Percentiles rank a stretch among this genome's conserved stretches.
These are phyloP conservation scores for Hypoxylon sp. DNA, from an alignment of 2,329 filamentous ascomycete species.

Conservation along the genomic window DNA sequence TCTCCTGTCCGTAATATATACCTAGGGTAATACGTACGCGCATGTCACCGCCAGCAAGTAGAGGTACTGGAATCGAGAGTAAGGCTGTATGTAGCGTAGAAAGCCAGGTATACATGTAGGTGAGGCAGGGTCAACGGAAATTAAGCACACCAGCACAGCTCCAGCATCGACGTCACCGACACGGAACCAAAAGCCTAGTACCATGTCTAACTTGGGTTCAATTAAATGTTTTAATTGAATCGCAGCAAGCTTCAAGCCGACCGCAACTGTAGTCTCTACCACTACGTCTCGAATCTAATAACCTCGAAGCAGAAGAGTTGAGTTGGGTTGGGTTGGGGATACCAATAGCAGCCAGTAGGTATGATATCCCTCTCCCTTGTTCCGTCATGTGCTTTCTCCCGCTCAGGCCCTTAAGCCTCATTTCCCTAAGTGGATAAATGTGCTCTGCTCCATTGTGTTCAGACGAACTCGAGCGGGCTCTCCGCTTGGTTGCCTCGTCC, in stretches of 20 bases:
- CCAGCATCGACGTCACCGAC: neutral
- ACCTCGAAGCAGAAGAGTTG: slow-evolving; percentile 2
- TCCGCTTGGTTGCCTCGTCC: slow-evolving; percentile 9
- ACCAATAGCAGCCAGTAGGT: too few relatives aligned
- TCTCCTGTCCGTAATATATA: neutral
- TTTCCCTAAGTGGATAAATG: slow-evolving; percentile 12
- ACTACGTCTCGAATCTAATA: slow-evolving; percentile 33
- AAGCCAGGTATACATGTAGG: too few relatives aligned
- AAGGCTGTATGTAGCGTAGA: too few relatives aligned
- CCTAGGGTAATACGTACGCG: too few relatives aligned
- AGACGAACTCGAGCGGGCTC: neutral
- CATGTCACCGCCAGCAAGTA: neutral
- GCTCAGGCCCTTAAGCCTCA: slow-evolving; percentile 16
- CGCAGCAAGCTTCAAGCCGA: slow-evolving; percentile 36
- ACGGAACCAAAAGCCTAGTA: neutral
- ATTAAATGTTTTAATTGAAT: slow-evolving; percentile 37
- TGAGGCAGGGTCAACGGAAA: neutral
- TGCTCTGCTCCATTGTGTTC: neutral
- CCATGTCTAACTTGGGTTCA: slow-evolving; percentile 33
- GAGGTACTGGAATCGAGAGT: too few relatives aligned
- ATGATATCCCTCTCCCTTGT: neutral
- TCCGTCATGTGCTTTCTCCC: slow-evolving; percentile 6
- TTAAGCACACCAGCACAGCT: slow-evolving; percentile 8
- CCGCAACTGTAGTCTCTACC: slow-evolving; percentile 21
- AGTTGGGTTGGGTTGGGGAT: neutral